phyloP scores from a whole-genome alignment of 2,329 filamentous ascomycete genomes.

The Fusarium cyanostomum region DNA sequence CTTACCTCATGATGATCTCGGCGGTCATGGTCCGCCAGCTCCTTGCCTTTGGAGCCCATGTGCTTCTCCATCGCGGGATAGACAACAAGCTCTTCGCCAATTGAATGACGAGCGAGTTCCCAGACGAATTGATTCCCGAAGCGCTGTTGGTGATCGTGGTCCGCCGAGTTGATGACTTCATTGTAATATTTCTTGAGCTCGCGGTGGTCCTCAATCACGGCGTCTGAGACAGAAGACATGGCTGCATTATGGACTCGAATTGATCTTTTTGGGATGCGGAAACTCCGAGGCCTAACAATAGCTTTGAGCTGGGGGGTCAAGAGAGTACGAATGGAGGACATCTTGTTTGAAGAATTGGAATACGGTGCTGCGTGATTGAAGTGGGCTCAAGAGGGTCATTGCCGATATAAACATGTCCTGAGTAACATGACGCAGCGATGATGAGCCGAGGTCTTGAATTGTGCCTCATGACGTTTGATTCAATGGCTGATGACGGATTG shows the following conservation, averaged over 20 bases:
- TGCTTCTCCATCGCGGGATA: constrained; percentile 64
- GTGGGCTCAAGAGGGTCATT: too few species aligned
- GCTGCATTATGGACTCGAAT: background rate
- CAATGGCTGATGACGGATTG: background rate
- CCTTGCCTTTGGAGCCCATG: constrained; percentile 53
- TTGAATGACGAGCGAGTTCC: constrained; percentile 59
- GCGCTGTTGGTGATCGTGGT: constrained; percentile 50
- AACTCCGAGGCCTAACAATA: background rate
- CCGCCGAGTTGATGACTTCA: constrained; percentile 50
- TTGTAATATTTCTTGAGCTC: constrained; percentile 51
- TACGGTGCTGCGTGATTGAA: background rate
- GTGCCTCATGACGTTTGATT: background rate
- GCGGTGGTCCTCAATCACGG: constrained; percentile 44
- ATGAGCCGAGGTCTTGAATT: background rate
- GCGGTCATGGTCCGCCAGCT: constrained; percentile 58
- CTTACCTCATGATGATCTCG: constrained; percentile 56
- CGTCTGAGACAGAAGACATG: constrained; percentile 31
- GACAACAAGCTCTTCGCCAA: constrained; percentile 61
- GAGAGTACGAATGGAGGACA: constrained; percentile 4
- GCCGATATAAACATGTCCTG: background rate
- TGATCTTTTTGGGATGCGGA: background rate
- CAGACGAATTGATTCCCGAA: constrained; percentile 59
- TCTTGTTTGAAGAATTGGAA: background rate
- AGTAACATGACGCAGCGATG: background rate
- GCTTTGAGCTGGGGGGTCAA: background rate